These are phyloP conservation scores for Aeschynomene evenia DNA, from an alignment of 306 rosid species.

Conservation along the genomic window DNA sequence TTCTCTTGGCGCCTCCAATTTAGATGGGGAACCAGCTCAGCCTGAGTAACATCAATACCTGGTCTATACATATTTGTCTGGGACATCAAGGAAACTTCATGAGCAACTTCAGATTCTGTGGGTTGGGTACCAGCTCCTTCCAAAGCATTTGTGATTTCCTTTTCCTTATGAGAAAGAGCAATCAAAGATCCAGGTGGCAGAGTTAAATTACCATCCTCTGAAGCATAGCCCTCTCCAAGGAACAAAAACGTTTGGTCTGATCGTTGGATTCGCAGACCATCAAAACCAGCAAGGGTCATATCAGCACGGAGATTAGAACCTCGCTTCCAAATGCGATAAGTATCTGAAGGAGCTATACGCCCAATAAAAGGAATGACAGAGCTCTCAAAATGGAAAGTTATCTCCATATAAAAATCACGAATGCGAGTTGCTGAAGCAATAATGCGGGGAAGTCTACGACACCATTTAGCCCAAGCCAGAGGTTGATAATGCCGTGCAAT, in stretches of 20 bases:
- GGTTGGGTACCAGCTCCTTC: conserved; percentile 98
- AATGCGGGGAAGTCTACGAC: conserved; percentile 95
- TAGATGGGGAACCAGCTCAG: conserved; percentile 90
- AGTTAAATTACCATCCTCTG: conserved; percentile 74
- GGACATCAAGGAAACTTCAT: conserved; percentile 94
- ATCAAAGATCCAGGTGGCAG: conserved; percentile 86
- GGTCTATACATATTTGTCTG: conserved; percentile 97
- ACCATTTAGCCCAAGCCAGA: conserved; percentile 99
- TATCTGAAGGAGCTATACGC: conserved; percentile 95
- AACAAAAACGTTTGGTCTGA: conserved; percentile 96
- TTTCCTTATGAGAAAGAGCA: conserved; percentile 92
- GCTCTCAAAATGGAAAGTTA: conserved; percentile 96
- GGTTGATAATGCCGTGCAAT: conserved; percentile 92
- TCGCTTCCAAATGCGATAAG: conserved; percentile 98
- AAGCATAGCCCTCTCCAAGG: conserved; percentile 89
- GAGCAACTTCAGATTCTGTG: conserved; percentile 92
- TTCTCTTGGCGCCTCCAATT: conserved; percentile 99
- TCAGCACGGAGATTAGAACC: conserved; percentile 99
- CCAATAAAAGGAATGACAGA: conserved; percentile 97
- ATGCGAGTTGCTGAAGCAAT: conserved; percentile 87
- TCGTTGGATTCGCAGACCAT: conserved; percentile 92
- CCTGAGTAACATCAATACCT: conserved; percentile 97
- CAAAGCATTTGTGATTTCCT: conserved; percentile 94
- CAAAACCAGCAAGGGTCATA: conserved; percentile 99
- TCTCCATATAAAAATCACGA: conserved; percentile 99